A percentile compares a stretch with the other conserved stretches of the same genome.
These are phyloP conservation scores for Dalbergia cultrata DNA, from an alignment of 306 rosid genomes.

Conservation along the genomic window DNA sequence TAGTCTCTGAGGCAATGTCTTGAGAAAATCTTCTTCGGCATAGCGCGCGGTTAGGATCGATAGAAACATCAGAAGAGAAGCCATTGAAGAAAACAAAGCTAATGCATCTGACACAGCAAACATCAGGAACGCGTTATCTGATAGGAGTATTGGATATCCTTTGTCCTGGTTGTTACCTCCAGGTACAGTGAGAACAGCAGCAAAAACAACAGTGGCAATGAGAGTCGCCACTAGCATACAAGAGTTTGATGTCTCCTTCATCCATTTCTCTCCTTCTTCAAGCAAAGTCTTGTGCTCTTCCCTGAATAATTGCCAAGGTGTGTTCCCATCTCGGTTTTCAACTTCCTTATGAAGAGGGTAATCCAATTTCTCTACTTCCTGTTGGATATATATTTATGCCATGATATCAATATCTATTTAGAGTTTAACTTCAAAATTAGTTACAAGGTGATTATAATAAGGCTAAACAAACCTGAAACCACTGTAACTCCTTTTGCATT, in stretches of 20 bases:
- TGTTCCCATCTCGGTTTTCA: conserved; percentile 51
- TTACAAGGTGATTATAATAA: conserved; percentile 12
- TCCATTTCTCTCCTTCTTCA: conserved; percentile 65
- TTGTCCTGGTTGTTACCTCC: conserved; percentile 57
- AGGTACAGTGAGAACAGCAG: conserved; percentile 62
- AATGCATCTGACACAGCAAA: conserved; percentile 60
- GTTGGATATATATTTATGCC: conserved; percentile 1
- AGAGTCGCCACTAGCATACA: conserved; percentile 66
- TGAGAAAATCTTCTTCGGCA: conserved; percentile 61
- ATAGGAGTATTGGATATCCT: conserved; percentile 57
- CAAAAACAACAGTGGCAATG: conserved; percentile 62
- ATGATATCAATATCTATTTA: conserved; percentile 3
- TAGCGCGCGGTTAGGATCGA: conserved; percentile 55
- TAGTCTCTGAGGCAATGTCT: conserved; percentile 52
- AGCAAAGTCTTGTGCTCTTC: conserved; percentile 56
- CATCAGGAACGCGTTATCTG: conserved; percentile 42
- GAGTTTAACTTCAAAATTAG: conserved; percentile 8
- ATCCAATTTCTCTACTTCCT: conserved; percentile 62
- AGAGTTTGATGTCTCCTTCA: conserved; percentile 66
- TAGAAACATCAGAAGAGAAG: conserved; percentile 62
- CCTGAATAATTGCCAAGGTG: conserved; percentile 62
- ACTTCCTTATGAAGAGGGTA: conserved; percentile 51
- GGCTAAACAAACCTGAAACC: conserved; percentile 56
- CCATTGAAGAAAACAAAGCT: conserved; percentile 63
- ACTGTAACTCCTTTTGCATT: conserved; percentile 67